These are phyloP conservation scores for Exophiala dermatitidis DNA, from an alignment of 2,329 filamentous ascomycete species.

Conservation along the genomic window DNA sequence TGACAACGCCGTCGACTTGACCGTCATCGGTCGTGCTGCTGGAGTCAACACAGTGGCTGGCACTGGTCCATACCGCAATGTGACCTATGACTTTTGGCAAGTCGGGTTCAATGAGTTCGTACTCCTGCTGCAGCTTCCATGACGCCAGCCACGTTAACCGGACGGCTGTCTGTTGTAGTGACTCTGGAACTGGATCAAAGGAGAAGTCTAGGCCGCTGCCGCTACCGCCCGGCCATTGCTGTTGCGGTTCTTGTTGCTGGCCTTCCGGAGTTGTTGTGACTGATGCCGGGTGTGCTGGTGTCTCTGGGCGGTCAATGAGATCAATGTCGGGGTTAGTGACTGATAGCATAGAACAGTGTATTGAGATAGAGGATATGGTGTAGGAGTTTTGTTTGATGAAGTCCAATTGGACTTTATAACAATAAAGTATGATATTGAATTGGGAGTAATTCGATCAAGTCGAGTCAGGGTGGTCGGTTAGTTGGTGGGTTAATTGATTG, in stretches of 20 bases:
- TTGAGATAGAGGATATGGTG: neutral
- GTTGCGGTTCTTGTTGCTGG: too few relatives aligned
- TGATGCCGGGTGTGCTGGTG: neutral
- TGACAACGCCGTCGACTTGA: neutral
- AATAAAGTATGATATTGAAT: too few relatives aligned
- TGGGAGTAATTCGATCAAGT: too few relatives aligned
- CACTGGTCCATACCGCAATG: constrained; percentile 7
- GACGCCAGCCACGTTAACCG: constrained; percentile 8
- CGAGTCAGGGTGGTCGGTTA: too few relatives aligned
- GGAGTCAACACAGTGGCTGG: constrained; percentile 2
- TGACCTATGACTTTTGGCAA: constrained; percentile 13
- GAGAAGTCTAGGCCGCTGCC: neutral
- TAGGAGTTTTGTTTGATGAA: neutral
- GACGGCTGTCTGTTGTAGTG: constrained; percentile 5
- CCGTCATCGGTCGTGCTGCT: neutral
- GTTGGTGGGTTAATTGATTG: too few relatives aligned
- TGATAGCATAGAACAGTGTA: neutral
- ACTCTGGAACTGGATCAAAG: neutral
- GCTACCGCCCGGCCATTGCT: neutral
- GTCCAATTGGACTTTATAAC: too few relatives aligned
- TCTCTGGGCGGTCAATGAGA: neutral
- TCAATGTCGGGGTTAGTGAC: neutral
- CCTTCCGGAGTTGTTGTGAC: too few relatives aligned
- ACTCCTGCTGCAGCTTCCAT: constrained; percentile 14
- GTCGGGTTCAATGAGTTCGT: constrained; percentile 6